These are phyloP conservation scores for Colletotrichum sp. DNA, from an alignment of 2,329 filamentous ascomycete genomes.

Conservation along the genomic window DNA sequence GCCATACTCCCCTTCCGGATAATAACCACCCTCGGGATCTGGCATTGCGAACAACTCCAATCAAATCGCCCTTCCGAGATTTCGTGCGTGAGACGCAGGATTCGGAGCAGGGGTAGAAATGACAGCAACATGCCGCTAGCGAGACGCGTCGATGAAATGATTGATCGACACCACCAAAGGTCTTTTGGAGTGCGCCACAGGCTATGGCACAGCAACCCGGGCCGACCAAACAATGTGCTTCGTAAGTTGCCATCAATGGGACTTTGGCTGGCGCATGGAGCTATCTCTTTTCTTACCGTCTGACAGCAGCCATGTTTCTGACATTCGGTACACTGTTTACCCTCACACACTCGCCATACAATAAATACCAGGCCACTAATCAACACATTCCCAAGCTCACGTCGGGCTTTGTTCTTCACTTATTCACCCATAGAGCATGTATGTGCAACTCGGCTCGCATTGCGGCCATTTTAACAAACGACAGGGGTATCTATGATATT, in stretches of 20 bases:
- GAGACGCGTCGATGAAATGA: neutral
- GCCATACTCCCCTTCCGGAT: neutral
- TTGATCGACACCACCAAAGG: neutral
- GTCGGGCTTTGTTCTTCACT: neutral
- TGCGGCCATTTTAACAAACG: neutral
- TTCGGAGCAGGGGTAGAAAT: neutral
- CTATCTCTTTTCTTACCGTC: neutral
- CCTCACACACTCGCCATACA: too few species aligned
- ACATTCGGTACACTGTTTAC: neutral
- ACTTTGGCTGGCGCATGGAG: neutral
- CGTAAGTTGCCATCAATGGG: neutral
- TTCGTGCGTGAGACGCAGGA: neutral
- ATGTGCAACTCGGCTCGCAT: neutral
- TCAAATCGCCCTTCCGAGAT: neutral
- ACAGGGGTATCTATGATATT: neutral
- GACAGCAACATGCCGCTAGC: neutral
- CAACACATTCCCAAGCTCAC: neutral
- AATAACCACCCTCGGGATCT: neutral
- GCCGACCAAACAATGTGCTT: neutral
- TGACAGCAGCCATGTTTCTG: neutral
- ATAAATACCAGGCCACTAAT: too few species aligned
- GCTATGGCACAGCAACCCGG: neutral
- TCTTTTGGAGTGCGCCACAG: neutral
- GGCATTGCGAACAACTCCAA: neutral
- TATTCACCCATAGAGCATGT: fast-evolving